Percentiles rank a stretch among this genome's conserved stretches.
phyloP scores from a whole-genome alignment of 139 green algal genomes.

The Micractinium sp. region DNA sequence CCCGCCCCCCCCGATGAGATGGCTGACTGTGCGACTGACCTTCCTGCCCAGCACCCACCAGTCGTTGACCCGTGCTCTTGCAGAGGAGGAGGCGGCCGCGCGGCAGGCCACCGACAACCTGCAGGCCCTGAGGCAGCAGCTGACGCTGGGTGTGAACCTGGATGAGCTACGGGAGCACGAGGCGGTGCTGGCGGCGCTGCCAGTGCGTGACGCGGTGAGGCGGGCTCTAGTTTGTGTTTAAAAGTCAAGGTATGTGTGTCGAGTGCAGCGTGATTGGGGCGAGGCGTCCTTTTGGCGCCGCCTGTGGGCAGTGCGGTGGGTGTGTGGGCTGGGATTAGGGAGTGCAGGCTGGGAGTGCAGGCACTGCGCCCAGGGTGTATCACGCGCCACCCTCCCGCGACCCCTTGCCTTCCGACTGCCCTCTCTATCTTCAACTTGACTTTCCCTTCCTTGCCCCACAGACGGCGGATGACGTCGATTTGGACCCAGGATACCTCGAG shows the following conservation, averaged over 20 bases:
- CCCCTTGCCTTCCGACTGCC: background rate
- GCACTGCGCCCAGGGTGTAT: too few species aligned
- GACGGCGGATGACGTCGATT: background rate
- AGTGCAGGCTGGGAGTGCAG: background rate
- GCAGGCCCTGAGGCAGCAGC: background rate
- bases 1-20: too few species aligned
- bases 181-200: constrained; percentile 9
- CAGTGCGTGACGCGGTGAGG: background rate
- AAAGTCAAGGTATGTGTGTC: too few species aligned
- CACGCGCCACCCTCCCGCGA: background rate
- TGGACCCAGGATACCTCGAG: background rate
- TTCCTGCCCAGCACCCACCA: too few species aligned
- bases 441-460: background rate
- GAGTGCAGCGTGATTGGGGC: background rate
- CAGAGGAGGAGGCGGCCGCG: background rate
- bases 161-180: background rate
- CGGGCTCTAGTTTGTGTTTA: background rate
- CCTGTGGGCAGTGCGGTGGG: too few species aligned
- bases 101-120: background rate
- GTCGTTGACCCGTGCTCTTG: background rate
- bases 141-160: constrained; percentile 1
- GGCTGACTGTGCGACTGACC: too few species aligned
- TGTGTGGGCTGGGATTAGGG: too few species aligned
- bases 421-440: background rate
- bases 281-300: too few species aligned